phyloP scores from a whole-genome alignment of 768 basidiomycete genomes.

The Plicaturopsis crispa region DNA sequence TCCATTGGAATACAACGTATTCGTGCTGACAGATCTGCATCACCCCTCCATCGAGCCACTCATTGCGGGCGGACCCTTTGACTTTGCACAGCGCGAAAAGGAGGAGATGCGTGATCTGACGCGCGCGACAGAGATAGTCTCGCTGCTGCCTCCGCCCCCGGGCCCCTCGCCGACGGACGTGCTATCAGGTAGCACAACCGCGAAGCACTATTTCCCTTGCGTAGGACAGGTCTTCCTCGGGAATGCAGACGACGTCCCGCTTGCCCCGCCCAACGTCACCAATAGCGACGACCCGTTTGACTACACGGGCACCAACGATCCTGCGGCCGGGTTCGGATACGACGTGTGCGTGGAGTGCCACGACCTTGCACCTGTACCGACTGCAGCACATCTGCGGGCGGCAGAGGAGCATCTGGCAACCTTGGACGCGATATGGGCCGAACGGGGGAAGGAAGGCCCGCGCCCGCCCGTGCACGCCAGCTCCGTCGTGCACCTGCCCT shows the following conservation, averaged over 20 bases:
- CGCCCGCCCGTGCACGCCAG: constrained; percentile 69
- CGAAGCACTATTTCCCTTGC: constrained; percentile 43
- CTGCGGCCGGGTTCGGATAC: constrained; percentile 54
- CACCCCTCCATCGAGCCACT: constrained; percentile 16
- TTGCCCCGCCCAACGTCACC: constrained; percentile 13
- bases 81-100: constrained; percentile 78
- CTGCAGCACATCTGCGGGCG: constrained; percentile 53
- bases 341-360: constrained; percentile 88
- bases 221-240: constrained; percentile 74
- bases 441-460: constrained; percentile 24
- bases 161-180: constrained; percentile 1
- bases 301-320: constrained; percentile 28
- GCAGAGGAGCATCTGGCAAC: constrained; percentile 68
- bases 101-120: constrained; percentile 90
- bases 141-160: constrained; percentile 23
- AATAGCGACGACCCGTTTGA: constrained; percentile 33
- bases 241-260: constrained; percentile 76
- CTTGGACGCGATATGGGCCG: constrained; percentile 63
- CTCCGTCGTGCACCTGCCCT: constrained; percentile 66
- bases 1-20: constrained; percentile 22
- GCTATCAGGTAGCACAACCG: constrained; percentile 21
- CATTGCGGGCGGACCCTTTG: constrained; percentile 26
- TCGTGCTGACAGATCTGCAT: constrained; percentile 18
- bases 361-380: constrained; percentile 71
- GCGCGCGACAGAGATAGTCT: constrained; percentile 70